A percentile compares a stretch with the other conserved stretches of the same genome.
These are phyloP conservation scores for Sphagnum magellanicum DNA, from an alignment of 228 moss, liverwort and hornwort genomes.

Conservation along the genomic window DNA sequence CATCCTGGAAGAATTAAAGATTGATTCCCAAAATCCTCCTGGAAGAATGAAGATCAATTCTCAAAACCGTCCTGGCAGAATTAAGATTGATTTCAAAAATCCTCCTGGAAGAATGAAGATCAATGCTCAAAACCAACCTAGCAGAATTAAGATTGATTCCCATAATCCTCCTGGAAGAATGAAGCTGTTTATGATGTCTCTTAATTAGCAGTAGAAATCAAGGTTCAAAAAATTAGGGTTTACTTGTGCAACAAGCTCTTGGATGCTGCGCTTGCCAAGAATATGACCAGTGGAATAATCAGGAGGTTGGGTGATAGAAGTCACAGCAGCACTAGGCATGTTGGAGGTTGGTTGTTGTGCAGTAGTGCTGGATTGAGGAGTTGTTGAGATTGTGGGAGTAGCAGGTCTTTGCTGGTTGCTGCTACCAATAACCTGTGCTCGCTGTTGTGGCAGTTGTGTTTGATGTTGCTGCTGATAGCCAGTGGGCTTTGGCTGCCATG, in stretches of 20 bases:
- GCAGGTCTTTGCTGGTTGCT: constrained; percentile 50
- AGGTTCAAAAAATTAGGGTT: too few species aligned
- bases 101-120: too few species aligned
- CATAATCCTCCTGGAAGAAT: too few species aligned
- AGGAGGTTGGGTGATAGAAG: constrained; percentile 38
- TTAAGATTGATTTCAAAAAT: too few species aligned
- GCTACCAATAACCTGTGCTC: constrained; percentile 19
- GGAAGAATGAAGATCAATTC: too few species aligned
- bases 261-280: constrained; percentile 89
- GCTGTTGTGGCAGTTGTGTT: constrained; percentile 3
- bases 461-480: constrained; percentile 34
- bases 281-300: constrained; percentile 56
- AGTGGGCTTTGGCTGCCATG: constrained; percentile 27
- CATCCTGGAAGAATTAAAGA: too few species aligned
- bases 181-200: too few species aligned
- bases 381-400: constrained; percentile 23
- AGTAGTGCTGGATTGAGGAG: constrained; percentile 12
- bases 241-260: constrained; percentile 81
- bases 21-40: too few species aligned
- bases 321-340: not conserved
- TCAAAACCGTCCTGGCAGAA: too few species aligned
- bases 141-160: too few species aligned
- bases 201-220: too few species aligned
- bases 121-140: too few species aligned
- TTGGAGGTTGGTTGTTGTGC: constrained; percentile 24